Evolutionary conservation across 2,329 filamentous ascomycete species (phyloP), one percentile per base, ranked within the genome.

Genomic region (Fusarium fujikuroi): DNA sequence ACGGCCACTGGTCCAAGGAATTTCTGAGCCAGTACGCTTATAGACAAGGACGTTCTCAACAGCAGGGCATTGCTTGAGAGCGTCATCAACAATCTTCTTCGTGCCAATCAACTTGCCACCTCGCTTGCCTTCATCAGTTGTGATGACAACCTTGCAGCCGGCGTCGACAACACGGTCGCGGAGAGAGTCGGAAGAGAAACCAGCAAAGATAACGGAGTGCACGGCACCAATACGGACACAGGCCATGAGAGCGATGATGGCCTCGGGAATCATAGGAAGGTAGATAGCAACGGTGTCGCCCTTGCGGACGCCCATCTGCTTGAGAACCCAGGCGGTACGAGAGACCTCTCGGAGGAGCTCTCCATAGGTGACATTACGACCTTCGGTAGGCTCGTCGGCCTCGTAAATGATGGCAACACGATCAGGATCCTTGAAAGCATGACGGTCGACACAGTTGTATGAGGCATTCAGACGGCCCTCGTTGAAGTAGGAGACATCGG

Each of bases 1-100:
- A 79, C 96, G 92, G 75, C 94, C 95, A 76, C 90, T 84, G 59
- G 94, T 97, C 93, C 93, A 95, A 73, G 95, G 95, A 25, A 98
- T 92, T 60, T 98, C 95, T 54, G 95, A 92, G 59, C 95, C 95
- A 42, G 96, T 99, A 78, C 96, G 93, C 89, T 97, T 95, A 88
- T 92, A 98, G 63, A 99, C 96, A 43, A 99, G 88, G 77, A 94
- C 93, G 83, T 93, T 91, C 46, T 87, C 90, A 74, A 99, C 93
- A 77, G 94, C 92, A 23, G 95, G 95, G 84, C 95, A 98, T 84
- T 97, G 94, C 88, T 96, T 97, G 69, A 99, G 89, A 42, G 95
- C 95, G 81, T 98, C 96, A 80, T 99, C 96, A 76, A 98, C 96
- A 81, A 99, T 98, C 88, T 97, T 97, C 91, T 99, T 98, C 79